phyloP scores from a whole-genome alignment of 345 rosid species.

The Hypericum androsaemum region DNA sequence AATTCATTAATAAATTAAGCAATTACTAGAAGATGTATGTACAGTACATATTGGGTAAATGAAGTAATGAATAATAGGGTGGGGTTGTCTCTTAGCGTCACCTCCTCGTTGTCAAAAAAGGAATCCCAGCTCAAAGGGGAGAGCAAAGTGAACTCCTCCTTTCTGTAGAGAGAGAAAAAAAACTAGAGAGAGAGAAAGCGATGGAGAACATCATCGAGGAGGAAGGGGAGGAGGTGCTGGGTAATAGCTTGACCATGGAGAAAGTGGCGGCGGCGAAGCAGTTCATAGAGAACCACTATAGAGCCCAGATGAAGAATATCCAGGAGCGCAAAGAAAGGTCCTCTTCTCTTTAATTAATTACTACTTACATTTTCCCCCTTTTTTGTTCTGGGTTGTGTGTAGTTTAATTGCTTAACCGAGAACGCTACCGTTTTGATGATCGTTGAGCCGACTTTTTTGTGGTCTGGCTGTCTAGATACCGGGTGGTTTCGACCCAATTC shows the following conservation, averaged over 20 bases:
- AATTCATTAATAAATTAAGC: slow-evolving; percentile 7
- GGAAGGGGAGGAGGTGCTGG: slow-evolving; percentile 44
- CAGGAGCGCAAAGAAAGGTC: slow-evolving; percentile 90
- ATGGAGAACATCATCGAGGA: slow-evolving; percentile 1
- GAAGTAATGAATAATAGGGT: neutral
- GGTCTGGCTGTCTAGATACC: too few relatives aligned
- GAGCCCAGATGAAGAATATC: slow-evolving; percentile 85
- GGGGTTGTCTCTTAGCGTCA: slow-evolving; percentile 16
- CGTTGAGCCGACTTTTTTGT: too few relatives aligned
- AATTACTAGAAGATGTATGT: neutral
- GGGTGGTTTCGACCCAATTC: too few relatives aligned
- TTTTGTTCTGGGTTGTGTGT: neutral
- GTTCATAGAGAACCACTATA: slow-evolving; percentile 93
- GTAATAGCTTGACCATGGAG: slow-evolving; percentile 97
- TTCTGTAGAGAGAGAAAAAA: slow-evolving; percentile 9
- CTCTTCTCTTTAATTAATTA: neutral
- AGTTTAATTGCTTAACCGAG: slow-evolving; percentile 13
- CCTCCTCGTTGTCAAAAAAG: slow-evolving; percentile 25
- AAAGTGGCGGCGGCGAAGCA: slow-evolving; percentile 95
- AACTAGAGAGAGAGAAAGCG: slow-evolving; percentile 12
- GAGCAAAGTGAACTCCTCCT: slow-evolving; percentile 11
- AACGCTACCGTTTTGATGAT: slow-evolving; percentile 6
- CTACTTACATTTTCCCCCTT: neutral
- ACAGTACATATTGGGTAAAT: too few relatives aligned
- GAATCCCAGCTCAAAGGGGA: slow-evolving; percentile 9